These are phyloP conservation scores for Cyclocybe cylindracea DNA, from an alignment of 768 basidiomycete species.

Conservation along the genomic window DNA sequence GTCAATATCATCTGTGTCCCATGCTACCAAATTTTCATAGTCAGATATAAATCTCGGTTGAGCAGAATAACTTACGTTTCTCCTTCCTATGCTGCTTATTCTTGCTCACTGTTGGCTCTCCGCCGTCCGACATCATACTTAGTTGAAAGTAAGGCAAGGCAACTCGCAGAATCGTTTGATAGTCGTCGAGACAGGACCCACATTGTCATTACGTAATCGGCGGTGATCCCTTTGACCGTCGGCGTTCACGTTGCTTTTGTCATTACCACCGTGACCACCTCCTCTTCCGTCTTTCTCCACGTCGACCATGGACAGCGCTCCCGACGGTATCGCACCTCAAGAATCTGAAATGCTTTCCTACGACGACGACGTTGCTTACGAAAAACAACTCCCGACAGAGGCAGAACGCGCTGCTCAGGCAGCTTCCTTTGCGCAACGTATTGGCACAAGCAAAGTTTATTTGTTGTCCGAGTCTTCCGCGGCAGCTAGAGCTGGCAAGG, in stretches of 20 bases:
- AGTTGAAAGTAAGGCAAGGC: conserved; percentile 6
- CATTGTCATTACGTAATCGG: conserved; percentile 2
- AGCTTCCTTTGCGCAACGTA: conserved; percentile 61
- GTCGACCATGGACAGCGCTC: conserved; percentile 48
- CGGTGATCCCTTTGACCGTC: not conserved
- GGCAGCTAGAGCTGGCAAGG: conserved; percentile 66
- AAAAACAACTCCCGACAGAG: conserved; percentile 51
- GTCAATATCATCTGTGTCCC: conserved; percentile 99
- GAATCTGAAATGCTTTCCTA: conserved; percentile 44
- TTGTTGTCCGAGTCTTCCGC: conserved; percentile 66
- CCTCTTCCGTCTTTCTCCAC: conserved; percentile 10
- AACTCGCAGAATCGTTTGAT: conserved; percentile 4
- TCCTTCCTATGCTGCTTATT: conserved; percentile 93
- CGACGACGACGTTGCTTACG: conserved; percentile 56
- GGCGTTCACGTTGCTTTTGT: not conserved
- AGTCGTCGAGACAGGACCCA: conserved; percentile 4
- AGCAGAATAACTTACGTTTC: conserved; percentile 67
- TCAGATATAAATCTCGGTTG: conserved; percentile 3
- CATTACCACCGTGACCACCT: not conserved
- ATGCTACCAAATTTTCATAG: conserved; percentile 57
- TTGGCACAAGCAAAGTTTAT: conserved; percentile 75
- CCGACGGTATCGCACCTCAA: conserved; percentile 34
- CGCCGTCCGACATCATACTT: conserved; percentile 43
- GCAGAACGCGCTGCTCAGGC: conserved; percentile 25
- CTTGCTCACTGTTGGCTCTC: conserved; percentile 60